Evolutionary conservation across 495 filamentous ascomycete genomes (phyloP), one percentile per base, ranked within the genome.

Genomic region (Neurospora africana): DNA sequence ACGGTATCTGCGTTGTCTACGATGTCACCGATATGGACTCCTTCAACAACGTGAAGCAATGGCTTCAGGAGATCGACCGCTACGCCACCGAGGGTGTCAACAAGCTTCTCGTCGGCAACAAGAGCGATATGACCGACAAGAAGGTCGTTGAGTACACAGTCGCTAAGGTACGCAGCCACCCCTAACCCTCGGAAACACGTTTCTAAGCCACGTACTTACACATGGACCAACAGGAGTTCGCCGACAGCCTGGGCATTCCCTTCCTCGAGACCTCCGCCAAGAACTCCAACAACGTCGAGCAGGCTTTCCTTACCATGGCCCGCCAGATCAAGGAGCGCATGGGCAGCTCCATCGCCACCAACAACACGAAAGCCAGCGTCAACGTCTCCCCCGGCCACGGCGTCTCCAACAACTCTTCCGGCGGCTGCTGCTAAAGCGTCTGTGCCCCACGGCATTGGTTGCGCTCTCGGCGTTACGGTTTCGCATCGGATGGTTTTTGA

Each of bases 31-130:
- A 99, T 81, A 98, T 98, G 96, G 96, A 98, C 84, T 96, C 92
- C 58, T 99, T 98, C 93, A 98, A 98, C 89, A 98, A 98, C 85
- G 96, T 99, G 77, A 98, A 98, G 91, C 96, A 98, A 87, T 99
- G 95, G 95, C 91, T 99, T 72, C 96, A 98, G 81, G 96, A 99
- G 85, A 99, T 99, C 75, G 96, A 99, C 84, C 90, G 96, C 78
- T 98, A 99, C 78, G 95, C 95, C 74, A 98, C 95, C 70, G 95
- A 99, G 83, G 96, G 96, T 77, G 95, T 99, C 77, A 99, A 98
- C 88, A 98, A 98, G 86, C 89, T 99, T 69, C 90, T 99, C 71
- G 95, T 99, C 71, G 95, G 95, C 77, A 99, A 99, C 90, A 99
- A 99, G 91, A 96, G 93, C 82, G 95, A 99, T 92, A 98, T 99